Percentiles rank a stretch among this genome's conserved stretches.
These are phyloP conservation scores for Bassia scoparia DNA, from an alignment of 148 eudicot species.

Conservation along the genomic window DNA sequence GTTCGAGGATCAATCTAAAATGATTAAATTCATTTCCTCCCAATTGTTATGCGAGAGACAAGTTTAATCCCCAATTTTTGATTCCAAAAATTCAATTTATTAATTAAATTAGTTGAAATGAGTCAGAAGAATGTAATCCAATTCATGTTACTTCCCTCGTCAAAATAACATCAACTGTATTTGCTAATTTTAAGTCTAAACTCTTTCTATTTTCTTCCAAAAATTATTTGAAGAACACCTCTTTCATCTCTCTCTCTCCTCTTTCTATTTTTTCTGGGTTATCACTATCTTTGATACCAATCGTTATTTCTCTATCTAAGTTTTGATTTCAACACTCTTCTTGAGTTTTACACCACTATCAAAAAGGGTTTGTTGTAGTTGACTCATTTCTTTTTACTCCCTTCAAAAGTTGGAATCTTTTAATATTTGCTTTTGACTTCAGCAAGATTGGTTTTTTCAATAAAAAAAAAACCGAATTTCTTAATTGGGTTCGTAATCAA, in stretches of 20 bases:
- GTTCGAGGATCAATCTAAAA: no score
- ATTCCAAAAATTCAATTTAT: no score
- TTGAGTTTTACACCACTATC: neutral
- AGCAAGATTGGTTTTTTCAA: neutral
- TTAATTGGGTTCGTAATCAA: constrained; percentile 8
- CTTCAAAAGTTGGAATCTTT: constrained; percentile 10
- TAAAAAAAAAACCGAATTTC: no score
- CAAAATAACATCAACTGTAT: neutral
- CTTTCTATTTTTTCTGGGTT: constrained; percentile 8
- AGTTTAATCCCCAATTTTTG: no score
- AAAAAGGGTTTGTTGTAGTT: neutral
- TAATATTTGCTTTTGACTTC: constrained; percentile 10
- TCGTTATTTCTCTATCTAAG: neutral
- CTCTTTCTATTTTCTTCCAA: neutral
- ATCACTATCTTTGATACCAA: neutral
- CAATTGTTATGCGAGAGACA: no score
- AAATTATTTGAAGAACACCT: neutral
- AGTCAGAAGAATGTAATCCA: constrained; percentile 2
- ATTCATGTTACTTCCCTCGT: neutral
- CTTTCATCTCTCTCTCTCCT: neutral
- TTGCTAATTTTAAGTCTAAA: neutral
- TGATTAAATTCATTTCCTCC: no score
- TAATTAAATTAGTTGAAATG: constrained; percentile 1
- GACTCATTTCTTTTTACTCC: neutral
- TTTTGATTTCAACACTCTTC: neutral